These are phyloP conservation scores for Suhomyces bribrorum DNA, from an alignment of 1,139 yeast genomes.

Conservation along the genomic window DNA sequence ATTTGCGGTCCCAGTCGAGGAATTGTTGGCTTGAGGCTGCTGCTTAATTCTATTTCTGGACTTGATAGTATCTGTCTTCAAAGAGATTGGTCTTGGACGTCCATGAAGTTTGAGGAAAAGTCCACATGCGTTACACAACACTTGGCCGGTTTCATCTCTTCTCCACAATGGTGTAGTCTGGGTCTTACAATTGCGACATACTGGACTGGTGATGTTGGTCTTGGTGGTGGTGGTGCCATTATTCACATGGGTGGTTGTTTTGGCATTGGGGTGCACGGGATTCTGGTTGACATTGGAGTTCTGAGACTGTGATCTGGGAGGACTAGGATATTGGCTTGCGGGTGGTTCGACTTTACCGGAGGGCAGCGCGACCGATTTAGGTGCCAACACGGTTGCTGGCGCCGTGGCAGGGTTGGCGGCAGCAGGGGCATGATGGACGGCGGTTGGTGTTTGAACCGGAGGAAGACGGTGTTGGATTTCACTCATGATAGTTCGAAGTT, in stretches of 20 bases:
- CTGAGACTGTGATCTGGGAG: constrained; percentile 6
- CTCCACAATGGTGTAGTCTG: constrained; percentile 95
- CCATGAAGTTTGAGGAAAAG: constrained; percentile 88
- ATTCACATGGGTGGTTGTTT: constrained; percentile 38
- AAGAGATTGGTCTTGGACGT: constrained; percentile 84
- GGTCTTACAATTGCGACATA: constrained; percentile 88
- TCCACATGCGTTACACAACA: constrained; percentile 94
- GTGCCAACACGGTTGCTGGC: constrained; percentile 11
- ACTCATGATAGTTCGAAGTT: constrained; percentile 27
- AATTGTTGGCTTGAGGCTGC: constrained; percentile 18
- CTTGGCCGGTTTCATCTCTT: constrained; percentile 90
- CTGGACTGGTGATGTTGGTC: constrained; percentile 60
- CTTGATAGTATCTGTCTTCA: constrained; percentile 90
- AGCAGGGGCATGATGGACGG: constrained; percentile 7
- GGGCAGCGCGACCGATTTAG: constrained; percentile 10
- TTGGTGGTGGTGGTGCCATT: constrained; percentile 50
- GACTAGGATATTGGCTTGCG: constrained; percentile 6
- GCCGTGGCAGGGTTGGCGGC: constrained; percentile 7
- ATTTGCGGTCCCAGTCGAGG: constrained; percentile 17
- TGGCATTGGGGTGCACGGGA: constrained; percentile 30
- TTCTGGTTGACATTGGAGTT: constrained; percentile 4
- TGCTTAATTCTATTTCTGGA: constrained; percentile 80
- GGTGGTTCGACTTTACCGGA: constrained; percentile 3
- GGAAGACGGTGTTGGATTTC: constrained; percentile 34
- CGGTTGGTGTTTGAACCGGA: constrained; percentile 17